Evolutionary conservation across 2,329 filamentous ascomycete species (phyloP).

Genomic region (Davidsoniella eucalypti): DNA sequence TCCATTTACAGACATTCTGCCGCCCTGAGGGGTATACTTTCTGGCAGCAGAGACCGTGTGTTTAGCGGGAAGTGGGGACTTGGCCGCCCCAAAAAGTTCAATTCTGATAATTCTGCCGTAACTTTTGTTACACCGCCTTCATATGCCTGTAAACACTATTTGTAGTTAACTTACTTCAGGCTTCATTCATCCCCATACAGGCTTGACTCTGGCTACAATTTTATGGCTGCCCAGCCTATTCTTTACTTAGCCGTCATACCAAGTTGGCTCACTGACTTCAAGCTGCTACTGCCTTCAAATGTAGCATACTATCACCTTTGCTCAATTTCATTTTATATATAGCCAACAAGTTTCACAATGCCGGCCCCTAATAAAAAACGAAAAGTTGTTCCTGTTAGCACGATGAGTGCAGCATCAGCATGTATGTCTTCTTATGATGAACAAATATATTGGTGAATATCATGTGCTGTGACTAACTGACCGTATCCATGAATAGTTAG

Average conservation of each 20-base stretch:
- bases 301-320: not conserved
- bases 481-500: constrained; percentile 6
- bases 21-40: not conserved
- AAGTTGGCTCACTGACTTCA: not conserved
- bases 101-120: constrained; percentile 2
- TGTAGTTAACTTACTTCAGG: not conserved
- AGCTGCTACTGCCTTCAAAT: not conserved
- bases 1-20: not conserved
- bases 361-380: constrained; percentile 9
- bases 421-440: constrained; percentile 3
- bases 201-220: too few relatives aligned
- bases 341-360: not conserved
- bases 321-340: not conserved
- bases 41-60: too few relatives aligned
- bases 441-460: not conserved
- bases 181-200: too few relatives aligned
- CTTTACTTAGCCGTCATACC: too few relatives aligned
- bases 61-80: not conserved
- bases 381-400: constrained; percentile 1
- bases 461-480: not conserved
- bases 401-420: constrained; percentile 4
- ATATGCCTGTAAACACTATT: not conserved
- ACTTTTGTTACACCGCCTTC: constrained; percentile 1
- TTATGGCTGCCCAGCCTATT: too few relatives aligned
- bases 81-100: not conserved